Conservation (phyloP, 2,329 filamentous ascomycete species). For the Epichloe amarillans region DNA sequence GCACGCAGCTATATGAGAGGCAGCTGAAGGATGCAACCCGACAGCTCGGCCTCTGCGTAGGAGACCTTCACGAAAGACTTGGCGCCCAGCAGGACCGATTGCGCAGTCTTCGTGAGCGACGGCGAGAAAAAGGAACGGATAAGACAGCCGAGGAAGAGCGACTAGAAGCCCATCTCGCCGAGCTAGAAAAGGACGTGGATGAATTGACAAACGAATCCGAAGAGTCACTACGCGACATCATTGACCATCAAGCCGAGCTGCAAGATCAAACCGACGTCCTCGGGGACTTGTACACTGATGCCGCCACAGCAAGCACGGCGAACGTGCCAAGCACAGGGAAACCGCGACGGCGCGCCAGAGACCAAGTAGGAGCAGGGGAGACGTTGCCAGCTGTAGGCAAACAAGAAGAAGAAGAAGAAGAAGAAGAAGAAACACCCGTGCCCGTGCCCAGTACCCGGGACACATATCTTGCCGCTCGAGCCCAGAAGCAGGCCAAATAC, state of each 20-base stretch:
- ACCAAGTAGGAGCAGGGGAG: constrained; percentile 4
- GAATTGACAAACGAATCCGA: constrained; percentile 32
- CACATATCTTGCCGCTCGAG: constrained; percentile 23
- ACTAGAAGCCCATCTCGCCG: constrained; percentile 25
- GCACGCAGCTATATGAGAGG: constrained; percentile 28
- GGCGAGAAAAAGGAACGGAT: constrained; percentile 22
- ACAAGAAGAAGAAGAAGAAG: constrained; percentile 8
- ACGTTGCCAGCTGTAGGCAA: neutral
- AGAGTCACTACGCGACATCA: constrained; percentile 29
- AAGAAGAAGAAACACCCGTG: constrained; percentile 12
- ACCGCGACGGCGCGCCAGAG: constrained; percentile 6
- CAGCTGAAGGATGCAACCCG: constrained; percentile 32
- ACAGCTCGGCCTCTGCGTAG: constrained; percentile 31
- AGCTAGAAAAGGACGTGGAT: constrained; percentile 27
- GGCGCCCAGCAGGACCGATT: constrained; percentile 23
- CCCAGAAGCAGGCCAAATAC: constrained; percentile 29
- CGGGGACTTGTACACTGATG: constrained; percentile 19
- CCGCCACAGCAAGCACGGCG: constrained; percentile 6
- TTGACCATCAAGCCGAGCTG: constrained; percentile 36
- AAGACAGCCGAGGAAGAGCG: constrained; percentile 23
- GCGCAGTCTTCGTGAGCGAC: constrained; percentile 18
- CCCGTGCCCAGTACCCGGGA: constrained; percentile 15
- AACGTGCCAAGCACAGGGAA: constrained; percentile 6
- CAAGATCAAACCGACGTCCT: constrained; percentile 34
- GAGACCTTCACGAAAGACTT: constrained; percentile 35